Evolutionary conservation across 768 basidiomycete species (phyloP), one percentile per base, ranked within the genome.

Genomic region (Psilocybe tampanensis): DNA sequence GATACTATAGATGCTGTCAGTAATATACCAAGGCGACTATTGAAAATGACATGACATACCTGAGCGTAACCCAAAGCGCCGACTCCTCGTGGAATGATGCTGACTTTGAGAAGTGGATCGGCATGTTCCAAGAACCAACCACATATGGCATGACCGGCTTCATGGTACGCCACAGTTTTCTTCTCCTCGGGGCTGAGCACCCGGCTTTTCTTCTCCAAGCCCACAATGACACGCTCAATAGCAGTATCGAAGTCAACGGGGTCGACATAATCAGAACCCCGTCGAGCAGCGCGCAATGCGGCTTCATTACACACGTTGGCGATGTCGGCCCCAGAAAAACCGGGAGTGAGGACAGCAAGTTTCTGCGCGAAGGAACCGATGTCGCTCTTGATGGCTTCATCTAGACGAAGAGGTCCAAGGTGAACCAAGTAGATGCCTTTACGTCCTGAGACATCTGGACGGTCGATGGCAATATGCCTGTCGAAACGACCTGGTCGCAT

Each of bases 231-330:
- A 39, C 97, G 86, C 77, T 99, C 97, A 61, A 99, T 98, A 8
- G 97, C 95, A 44, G 90, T 93, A 67, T 98, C 96, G 69, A 99
- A 99, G 74, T 99, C 92, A 22, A 79, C 76, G 49, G 94, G 88
- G 58, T 85, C 81, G 9, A 99, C 89, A 22, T 72, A 83, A 44
- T 95, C 92, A 15, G 89, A 86, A 3, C 82, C 81, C 54, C 88
- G 85, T 55, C 97, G 88, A 26, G 97, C 97, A 17, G 96, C 96
- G 57, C 95, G 91, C 33, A 99, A 78, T 1, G 97, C 97, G 24
- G 94, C 94, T 72, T 99, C 97, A 70, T 99, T 99, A 71, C 94
- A 97, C 18, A 98, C 96, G 66, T 99, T 99, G 58, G 97, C 97
- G 63, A 99, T 96, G 69, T 99, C 97, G 2, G 97, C 97, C 62